These are phyloP conservation scores for Centrapalus pauciflorus DNA, from an alignment of 129 eudicot species.

Conservation along the genomic window DNA sequence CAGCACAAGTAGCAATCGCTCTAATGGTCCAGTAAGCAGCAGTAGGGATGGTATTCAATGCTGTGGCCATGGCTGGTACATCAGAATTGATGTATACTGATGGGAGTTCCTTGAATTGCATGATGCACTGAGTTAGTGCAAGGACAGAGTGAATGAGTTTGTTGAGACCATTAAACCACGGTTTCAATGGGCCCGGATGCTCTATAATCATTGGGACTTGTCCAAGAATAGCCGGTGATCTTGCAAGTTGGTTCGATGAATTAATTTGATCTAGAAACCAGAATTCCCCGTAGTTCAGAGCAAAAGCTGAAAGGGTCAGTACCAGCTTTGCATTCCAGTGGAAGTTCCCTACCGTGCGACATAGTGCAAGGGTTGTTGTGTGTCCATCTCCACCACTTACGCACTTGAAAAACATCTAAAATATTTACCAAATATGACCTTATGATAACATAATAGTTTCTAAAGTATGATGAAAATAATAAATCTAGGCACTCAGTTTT, in stretches of 20 bases:
- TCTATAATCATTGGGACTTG: slow-evolving; percentile 61
- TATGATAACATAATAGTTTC: neutral
- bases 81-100: slow-evolving; percentile 40
- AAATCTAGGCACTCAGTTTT: slow-evolving; percentile 6
- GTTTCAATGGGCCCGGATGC: slow-evolving; percentile 39
- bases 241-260: slow-evolving; percentile 66
- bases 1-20: slow-evolving; percentile 56
- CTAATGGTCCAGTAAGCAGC: slow-evolving; percentile 81
- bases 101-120: slow-evolving; percentile 60
- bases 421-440: neutral
- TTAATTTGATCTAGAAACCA: slow-evolving; percentile 80
- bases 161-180: slow-evolving; percentile 56
- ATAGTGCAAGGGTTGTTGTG: slow-evolving; percentile 46
- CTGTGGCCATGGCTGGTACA: slow-evolving; percentile 50
- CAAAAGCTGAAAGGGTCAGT: slow-evolving; percentile 72
- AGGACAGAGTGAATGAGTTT: slow-evolving; percentile 45
- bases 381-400: slow-evolving; percentile 59
- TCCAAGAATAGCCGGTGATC: slow-evolving; percentile 64
- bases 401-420: slow-evolving; percentile 50
- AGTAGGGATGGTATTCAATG: slow-evolving; percentile 49
- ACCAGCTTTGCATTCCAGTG: slow-evolving; percentile 91
- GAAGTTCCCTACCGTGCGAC: slow-evolving; percentile 44
- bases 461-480: neutral
- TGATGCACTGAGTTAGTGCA: slow-evolving; percentile 53
- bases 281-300: slow-evolving; percentile 76